Base-by-base conservation (phyloP, 2,329 filamentous ascomycete genomes). In the Cordyceps javanica region DNA sequence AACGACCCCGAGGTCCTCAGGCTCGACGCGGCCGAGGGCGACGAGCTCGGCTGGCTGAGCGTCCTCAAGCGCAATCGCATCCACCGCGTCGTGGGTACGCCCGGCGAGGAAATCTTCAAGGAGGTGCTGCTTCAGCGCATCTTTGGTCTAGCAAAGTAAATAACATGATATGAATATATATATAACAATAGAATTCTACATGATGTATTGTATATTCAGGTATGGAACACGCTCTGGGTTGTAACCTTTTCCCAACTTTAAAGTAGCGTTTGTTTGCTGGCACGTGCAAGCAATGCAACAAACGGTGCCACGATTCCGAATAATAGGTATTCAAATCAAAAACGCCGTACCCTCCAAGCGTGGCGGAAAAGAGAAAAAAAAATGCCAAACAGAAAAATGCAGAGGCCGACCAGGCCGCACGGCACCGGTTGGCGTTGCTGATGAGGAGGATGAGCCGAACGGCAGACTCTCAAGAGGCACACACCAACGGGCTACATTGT, bases 41-140 rank as follows among this genome's bases (percentile, higher is more conserved):
- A 97, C 70, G 85, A 72, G 72, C 82, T 64, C 76, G 87, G 75
- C 54, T 97, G 94, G 94, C 71, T 94, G 67, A 90, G 87, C 69
- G 70, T 74, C 14, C 77, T 75, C 62, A 86, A 83, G 66, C 91
- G 92, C 6, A 99, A 97, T 73, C 81, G 90, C 56, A 81, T 99
- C 62, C 82, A 84, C 71, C 82, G 90, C 68, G 87, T 92, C 70
- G 79, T 90, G 51, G 74, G 72, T 26, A 82, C 88, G 62, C 90
- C 90, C 0, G 90, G 87, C 2, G 79, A 82, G 64, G 79, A 85
- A 8, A 72, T 75, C 41, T 91, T 92, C 75, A 88, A 85, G 36
- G 76, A 77, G 36, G 77, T 85, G 61, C 70, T 91, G 65, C 76
- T 93, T 73, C 75, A 84, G 65, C 78, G 82, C 61, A 67, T 93